These are phyloP conservation scores for Colletotrichum tofieldiae DNA, from an alignment of 2,329 filamentous ascomycete species.

Conservation along the genomic window DNA sequence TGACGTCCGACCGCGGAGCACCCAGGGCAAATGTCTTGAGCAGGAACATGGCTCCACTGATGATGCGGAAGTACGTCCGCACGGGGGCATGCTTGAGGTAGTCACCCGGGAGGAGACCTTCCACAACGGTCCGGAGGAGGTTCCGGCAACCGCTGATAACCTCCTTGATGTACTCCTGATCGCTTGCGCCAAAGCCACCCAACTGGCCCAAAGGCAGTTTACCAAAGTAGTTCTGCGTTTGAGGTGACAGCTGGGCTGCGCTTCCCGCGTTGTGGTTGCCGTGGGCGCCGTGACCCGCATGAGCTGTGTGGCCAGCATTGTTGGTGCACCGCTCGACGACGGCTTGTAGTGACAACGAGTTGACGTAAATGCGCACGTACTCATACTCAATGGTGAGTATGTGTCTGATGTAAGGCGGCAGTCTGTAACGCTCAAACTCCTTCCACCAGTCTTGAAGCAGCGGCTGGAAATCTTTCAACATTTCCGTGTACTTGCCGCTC, in stretches of 20 bases:
- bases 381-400: slow-evolving; percentile 96
- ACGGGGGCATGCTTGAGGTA: slow-evolving; percentile 89
- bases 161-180: slow-evolving; percentile 82
- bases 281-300: slow-evolving; percentile 47
- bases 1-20: slow-evolving; percentile 83
- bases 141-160: slow-evolving; percentile 85
- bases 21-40: slow-evolving; percentile 89
- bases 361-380: slow-evolving; percentile 94
- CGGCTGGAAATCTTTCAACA: slow-evolving; percentile 86
- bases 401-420: slow-evolving; percentile 77
- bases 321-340: slow-evolving; percentile 94
- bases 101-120: slow-evolving; percentile 80
- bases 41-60: slow-evolving; percentile 87
- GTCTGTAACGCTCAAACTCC: slow-evolving; percentile 84
- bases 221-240: slow-evolving; percentile 76
- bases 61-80: slow-evolving; percentile 88
- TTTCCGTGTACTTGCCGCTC: slow-evolving; percentile 85
- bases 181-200: slow-evolving; percentile 75
- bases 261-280: slow-evolving; percentile 55
- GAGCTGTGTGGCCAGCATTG: slow-evolving; percentile 70
- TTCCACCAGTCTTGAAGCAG: slow-evolving; percentile 84
- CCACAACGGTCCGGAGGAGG: slow-evolving; percentile 82
- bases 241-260: slow-evolving; percentile 69
- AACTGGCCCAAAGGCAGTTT: slow-evolving; percentile 76
- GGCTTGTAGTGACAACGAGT: slow-evolving; percentile 93